Evolutionary conservation across 345 rosid genomes (phyloP), one percentile per base, ranked within the genome.

Genomic region (Abelmoschus esculentus): DNA sequence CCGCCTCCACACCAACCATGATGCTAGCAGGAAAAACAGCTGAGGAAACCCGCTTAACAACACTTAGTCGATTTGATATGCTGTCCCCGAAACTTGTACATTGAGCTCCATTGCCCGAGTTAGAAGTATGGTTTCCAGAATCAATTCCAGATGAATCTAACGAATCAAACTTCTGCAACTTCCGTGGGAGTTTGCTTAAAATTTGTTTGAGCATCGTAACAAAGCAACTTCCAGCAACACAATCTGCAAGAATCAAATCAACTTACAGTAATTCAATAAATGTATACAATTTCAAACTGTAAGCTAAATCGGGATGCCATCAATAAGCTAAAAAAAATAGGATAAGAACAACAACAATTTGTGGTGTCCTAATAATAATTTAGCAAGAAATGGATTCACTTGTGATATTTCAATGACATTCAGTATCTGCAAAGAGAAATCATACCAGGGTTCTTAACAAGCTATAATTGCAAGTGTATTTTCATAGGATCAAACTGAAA

Each of bases 21-120:
- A 84, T 82, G 83, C 93, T 86, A 46, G 89, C 66, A 18, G 96
- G 96, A 75, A 89, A 89, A 69, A 89, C 96, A 55, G 87, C 91
- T 47, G 96, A 83, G 49, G 96, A 89, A 7, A 87, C 96, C 69
- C 90, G 72, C 77, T 89, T 89, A 67, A 89, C 91, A 56, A 89
- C 91, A 79, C 84, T 87, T 65, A 89, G 78, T 72, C 83, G 78
- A 77, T 84, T 89, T 0, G 96, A 79, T 70, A 84, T 81, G 15
- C 86, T 78, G 63, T 70, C 81, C 69, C 91, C 90, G 31, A 81
- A 78, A 66, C 80, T 84, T 64, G 88, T 82, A 75, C 84, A 84
- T 29, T 84, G 87, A 74, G 70, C 73, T 42, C 80, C 86, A 72
- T 75, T 80, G 17, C 83, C 74, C n/a, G 72, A 76, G 61, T 79